A percentile compares a stretch with the other conserved stretches of the same genome.
Evolutionary conservation across 306 rosid genomes (phyloP).

Genomic region (Pterocarpus macrocarpus): DNA sequence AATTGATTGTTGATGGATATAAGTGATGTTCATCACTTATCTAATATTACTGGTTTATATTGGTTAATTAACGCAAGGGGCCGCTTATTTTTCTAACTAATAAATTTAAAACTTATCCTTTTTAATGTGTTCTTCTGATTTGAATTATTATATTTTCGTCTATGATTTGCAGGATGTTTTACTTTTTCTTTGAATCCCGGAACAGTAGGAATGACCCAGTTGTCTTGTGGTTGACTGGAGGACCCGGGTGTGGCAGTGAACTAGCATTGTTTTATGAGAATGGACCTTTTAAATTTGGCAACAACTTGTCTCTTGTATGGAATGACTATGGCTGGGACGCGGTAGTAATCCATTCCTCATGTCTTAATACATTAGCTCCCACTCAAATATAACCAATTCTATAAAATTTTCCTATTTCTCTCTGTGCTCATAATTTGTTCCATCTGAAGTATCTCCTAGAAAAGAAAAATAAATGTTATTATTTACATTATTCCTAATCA

Average conservation of each 20-base stretch:
- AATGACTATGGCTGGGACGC: conserved; percentile 93
- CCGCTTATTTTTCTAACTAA: background rate
- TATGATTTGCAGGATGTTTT: conserved; percentile 73
- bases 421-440: no score
- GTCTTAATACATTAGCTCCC: background rate
- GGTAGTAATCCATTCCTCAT: conserved; percentile 47
- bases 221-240: conserved; percentile 96
- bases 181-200: conserved; percentile 90
- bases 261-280: conserved; percentile 89
- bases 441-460: background rate
- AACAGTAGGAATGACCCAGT: conserved; percentile 64
- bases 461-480: background rate
- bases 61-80: background rate
- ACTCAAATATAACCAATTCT: background rate
- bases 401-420: background rate
- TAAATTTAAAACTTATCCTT: background rate
- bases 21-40: no score
- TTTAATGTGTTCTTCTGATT: no score
- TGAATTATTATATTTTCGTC: background rate
- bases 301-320: conserved; percentile 78
- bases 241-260: conserved; percentile 93
- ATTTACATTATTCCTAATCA: no score
- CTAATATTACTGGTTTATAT: no score
- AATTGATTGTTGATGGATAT: no score
- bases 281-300: conserved; percentile 80